A percentile compares a stretch with the other conserved stretches of the same genome.
These are phyloP conservation scores for Yarrowia alimentaria DNA, from an alignment of 805 yeast genomes.

Conservation along the genomic window DNA sequence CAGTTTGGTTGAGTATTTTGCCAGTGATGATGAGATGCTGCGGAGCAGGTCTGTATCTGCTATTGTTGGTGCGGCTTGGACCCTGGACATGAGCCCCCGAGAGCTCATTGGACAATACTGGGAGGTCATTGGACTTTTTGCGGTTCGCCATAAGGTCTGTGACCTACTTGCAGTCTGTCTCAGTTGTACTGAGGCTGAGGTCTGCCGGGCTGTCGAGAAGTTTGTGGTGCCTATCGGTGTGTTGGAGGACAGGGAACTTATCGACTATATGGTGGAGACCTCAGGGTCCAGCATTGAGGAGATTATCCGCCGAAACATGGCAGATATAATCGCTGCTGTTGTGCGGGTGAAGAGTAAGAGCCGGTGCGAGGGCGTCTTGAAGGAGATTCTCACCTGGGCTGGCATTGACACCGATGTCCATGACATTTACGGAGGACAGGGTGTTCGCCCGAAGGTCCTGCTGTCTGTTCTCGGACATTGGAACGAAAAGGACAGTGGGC, in stretches of 20 bases:
- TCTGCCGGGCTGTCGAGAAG: neutral
- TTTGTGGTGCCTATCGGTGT: conserved; percentile 12
- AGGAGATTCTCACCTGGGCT: conserved; percentile 10
- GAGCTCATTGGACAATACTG: conserved; percentile 9
- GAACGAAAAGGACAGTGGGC: conserved; percentile 7
- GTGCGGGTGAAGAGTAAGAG: conserved; percentile 11
- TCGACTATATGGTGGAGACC: conserved; percentile 9
- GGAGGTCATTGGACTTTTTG: conserved; percentile 25
- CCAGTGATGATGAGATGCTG: conserved; percentile 7
- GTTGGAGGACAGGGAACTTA: neutral
- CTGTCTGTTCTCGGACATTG: conserved; percentile 5
- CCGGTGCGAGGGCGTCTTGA: neutral
- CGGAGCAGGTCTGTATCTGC: conserved; percentile 17
- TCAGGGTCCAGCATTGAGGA: neutral
- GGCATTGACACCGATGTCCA: neutral
- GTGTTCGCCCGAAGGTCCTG: conserved; percentile 4
- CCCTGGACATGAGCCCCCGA: conserved; percentile 3
- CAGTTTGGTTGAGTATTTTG: conserved; percentile 11
- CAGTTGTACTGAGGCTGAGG: neutral
- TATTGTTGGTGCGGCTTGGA: conserved; percentile 11
- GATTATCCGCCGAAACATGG: conserved; percentile 2
- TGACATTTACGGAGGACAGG: conserved; percentile 2
- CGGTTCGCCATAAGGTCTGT: neutral
- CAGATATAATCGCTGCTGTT: conserved; percentile 17
- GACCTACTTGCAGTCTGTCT: conserved; percentile 20